Evolutionary conservation across 768 basidiomycete genomes (phyloP).

Genomic region (Mycena vitilis): DNA sequence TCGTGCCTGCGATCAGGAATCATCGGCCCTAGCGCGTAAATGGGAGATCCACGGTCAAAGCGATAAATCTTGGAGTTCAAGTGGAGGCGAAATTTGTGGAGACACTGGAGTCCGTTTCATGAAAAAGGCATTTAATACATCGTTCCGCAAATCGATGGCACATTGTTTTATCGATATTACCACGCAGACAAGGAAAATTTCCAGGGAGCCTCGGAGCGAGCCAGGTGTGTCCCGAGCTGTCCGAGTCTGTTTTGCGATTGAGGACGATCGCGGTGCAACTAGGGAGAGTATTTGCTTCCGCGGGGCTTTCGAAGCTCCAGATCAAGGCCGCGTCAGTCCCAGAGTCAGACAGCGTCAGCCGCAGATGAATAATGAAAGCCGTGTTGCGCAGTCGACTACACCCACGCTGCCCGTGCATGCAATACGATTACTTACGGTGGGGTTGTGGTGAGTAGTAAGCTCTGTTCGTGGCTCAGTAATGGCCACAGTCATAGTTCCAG

Average conservation of each 20-base stretch:
- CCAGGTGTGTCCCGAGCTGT: not conserved
- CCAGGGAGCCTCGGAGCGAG: not conserved
- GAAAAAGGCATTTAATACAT: not conserved
- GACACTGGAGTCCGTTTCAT: not conserved
- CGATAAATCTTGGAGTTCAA: not conserved
- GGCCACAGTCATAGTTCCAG: slow-evolving; percentile 8
- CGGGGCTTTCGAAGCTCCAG: slow-evolving; percentile 20
- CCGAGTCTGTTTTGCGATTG: slow-evolving; percentile 13
- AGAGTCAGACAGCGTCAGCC: not conserved
- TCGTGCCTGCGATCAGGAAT: slow-evolving; percentile 12
- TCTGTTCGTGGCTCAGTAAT: too few relatives aligned
- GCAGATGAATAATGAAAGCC: slow-evolving; percentile 7
- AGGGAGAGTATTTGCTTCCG: slow-evolving; percentile 24
- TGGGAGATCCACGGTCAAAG: slow-evolving; percentile 3
- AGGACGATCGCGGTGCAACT: slow-evolving; percentile 11
- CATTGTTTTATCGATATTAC: slow-evolving; percentile 23
- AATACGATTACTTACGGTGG: slow-evolving; percentile 12
- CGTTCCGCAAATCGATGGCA: not conserved
- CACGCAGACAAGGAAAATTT: slow-evolving; percentile 5
- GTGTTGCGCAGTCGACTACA: not conserved
- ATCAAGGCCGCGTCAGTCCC: slow-evolving; percentile 1
- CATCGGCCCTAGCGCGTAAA: slow-evolving; percentile 11
- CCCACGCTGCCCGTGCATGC: slow-evolving; percentile 5
- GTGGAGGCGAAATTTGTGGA: not conserved
- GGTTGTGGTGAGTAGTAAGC: slow-evolving; percentile 1